Evolutionary conservation across 2,329 filamentous ascomycete species (phyloP).

Genomic region (Aureobasidium sp.): DNA sequence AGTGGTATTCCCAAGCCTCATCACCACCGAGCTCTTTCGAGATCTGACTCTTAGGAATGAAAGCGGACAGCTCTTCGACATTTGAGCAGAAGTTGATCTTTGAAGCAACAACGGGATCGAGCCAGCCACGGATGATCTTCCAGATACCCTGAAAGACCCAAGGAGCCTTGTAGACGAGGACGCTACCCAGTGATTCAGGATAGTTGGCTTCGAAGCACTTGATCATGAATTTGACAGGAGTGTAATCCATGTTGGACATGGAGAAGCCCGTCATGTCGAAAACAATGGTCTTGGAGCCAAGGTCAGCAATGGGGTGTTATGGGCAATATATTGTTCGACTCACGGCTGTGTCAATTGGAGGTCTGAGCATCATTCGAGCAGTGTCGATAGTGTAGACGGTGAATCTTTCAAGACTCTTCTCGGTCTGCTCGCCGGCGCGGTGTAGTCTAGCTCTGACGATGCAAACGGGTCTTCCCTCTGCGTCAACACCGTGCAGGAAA

Average conservation of each 20-base stretch:
- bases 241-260: conserved; percentile 76
- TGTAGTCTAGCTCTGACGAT: conserved; percentile 79
- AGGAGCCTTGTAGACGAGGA: conserved; percentile 90
- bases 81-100: conserved; percentile 93
- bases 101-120: conserved; percentile 88
- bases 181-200: conserved; percentile 80
- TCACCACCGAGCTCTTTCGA: conserved; percentile 78
- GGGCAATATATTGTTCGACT: conserved; percentile 33
- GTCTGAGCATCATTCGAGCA: conserved; percentile 70
- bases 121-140: conserved; percentile 92
- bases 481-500: conserved; percentile 82
- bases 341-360: conserved; percentile 86
- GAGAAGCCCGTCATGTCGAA: conserved; percentile 59
- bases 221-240: conserved; percentile 98
- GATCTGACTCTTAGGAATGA: conserved; percentile 64
- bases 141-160: conserved; percentile 98
- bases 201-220: conserved; percentile 99
- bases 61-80: conserved; percentile 68
- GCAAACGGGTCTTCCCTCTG: conserved; percentile 76
- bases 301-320: background rate
- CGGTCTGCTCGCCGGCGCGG: conserved; percentile 71
- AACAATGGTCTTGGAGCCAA: conserved; percentile 61
- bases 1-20: conserved; percentile 78
- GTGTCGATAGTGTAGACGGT: conserved; percentile 95
- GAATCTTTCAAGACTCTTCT: conserved; percentile 75